Base-by-base conservation (phyloP, 2,329 filamentous ascomycete species). In the Exophiala sp. region DNA sequence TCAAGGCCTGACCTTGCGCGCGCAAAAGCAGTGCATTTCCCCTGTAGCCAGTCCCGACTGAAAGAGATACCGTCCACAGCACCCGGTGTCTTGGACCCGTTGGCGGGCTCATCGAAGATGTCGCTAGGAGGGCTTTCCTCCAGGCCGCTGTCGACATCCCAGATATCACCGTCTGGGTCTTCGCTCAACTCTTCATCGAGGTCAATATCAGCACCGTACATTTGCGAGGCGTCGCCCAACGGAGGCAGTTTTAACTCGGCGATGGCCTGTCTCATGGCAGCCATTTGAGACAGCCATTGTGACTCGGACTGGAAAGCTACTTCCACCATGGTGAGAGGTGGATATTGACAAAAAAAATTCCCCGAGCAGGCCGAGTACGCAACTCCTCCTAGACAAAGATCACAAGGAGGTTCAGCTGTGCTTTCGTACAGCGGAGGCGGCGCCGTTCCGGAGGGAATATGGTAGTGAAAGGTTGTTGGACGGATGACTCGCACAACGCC, bases 231-330 rank as follows among this genome's bases (percentile, higher is more conserved):
- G 23, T 71, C 66, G 56, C 76, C 73, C 30, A 68, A 62, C 39
- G 68, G 60, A 19, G 76, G 74, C 40, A 82, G 66, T 49, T 81
- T 77, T 45, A 96, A 73, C 18, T 85, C 79, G 35, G 85, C 86
- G 51, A 97, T 81, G 37, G 90, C 88, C 53, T 85, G 79, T 63
- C 85, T 84, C 93, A 98, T 97, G 24, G 85, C 81, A 22, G 81
- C 79, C 60, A 95, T 80, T 66, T 96, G 88, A 52, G 82, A 78
- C 58, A 91, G 82, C 93, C 93, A 97, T 78, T 86, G 78, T 38
- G 74, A 72, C 64, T 83, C 75, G 11, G 71, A 56, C 37, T 54
- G 53, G 21, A 56, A 58, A 23, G 55, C 48, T 19, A 50, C 13
- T 22, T 53, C 45, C 9, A 52, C 46, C 58, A 61, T 61, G 19